These are phyloP conservation scores for Agapanthus africanus DNA, from an alignment of 106 monocot genomes.

Conservation along the genomic window DNA sequence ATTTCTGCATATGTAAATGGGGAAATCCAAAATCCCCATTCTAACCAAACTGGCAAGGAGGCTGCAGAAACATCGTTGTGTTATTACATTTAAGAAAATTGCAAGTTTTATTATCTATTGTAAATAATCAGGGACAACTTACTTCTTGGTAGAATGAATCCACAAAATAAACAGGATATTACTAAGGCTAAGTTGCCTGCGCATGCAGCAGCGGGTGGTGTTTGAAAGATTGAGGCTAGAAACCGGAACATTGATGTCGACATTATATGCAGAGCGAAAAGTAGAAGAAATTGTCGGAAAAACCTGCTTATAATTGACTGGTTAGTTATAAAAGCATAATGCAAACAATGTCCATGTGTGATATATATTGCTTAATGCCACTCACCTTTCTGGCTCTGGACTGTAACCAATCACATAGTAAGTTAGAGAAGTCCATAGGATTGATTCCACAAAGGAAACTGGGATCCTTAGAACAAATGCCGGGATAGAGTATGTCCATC, in stretches of 20 bases:
- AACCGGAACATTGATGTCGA: conserved; percentile 52
- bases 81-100: background rate
- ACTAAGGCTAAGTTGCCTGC: conserved; percentile 22
- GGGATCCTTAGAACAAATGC: conserved; percentile 57
- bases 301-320: conserved; percentile 21
- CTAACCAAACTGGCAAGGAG: conserved; percentile 50
- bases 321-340: background rate
- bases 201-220: conserved; percentile 17
- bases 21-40: conserved; percentile 77
- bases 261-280: conserved; percentile 57
- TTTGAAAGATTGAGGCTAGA: conserved; percentile 47
- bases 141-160: conserved; percentile 65
- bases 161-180: conserved; percentile 43
- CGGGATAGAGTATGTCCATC: conserved; percentile 81
- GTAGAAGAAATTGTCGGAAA: conserved; percentile 62
- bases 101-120: background rate
- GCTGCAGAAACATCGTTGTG: conserved; percentile 18
- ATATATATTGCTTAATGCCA: background rate
- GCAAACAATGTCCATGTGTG: background rate
- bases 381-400: conserved; percentile 50
- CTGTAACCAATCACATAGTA: conserved; percentile 76
- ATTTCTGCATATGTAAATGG: conserved; percentile 67
- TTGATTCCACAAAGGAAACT: conserved; percentile 58
- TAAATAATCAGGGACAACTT: conserved; percentile 13
- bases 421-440: conserved; percentile 56